Base-by-base conservation (phyloP, 371 early-diverging fungal species). In the Haplosporangium sp. region DNA sequence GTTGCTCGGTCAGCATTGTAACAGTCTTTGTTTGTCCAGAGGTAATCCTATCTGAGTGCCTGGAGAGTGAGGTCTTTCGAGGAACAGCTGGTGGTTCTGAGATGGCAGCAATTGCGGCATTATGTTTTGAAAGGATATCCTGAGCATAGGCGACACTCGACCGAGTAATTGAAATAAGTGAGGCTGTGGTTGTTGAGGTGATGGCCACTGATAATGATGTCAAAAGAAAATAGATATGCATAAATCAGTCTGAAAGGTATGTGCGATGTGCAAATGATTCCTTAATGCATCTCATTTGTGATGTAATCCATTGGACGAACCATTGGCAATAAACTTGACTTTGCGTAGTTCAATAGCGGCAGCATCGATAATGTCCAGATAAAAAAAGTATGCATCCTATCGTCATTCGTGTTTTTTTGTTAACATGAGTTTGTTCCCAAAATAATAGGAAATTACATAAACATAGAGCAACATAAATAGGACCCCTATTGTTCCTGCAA, bases 261-360 rank as follows among this genome's bases (percentile, higher is more conserved):
- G 17, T 48, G 44, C 9, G 11, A 44, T 44, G 44, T 44, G 44
- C 15, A 48, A 10, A 48, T 17, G 48, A 17, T 48, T 15, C 10
- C 17, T 11, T 48, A 5, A 17, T 48, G 48, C 48, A 48, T 48
- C 17, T 17, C 48, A 15, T 48, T 48, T 48, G 48, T 5, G 17
- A 48, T 11, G 11, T 17, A 48, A 48, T 48, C 48, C 48, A 48
- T 48, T 48, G 48, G 34, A 44, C 67, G 34, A 45, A 79, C 79
- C 79, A 55, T 79, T 79, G 61, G 70, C 68, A 38, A 79, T 74
- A 48, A 79, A 79, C 71, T 74, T 79, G 79, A 79, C 71, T 27
- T 79, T 79, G 34, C 79, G 79, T 8, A 79, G 68, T 52, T 79
- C 79, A 13, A 58, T 56, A 11, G 74, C 71, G 1, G 71, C 71